Percentiles rank a stretch among this genome's conserved stretches.
Evolutionary conservation across 495 filamentous ascomycete species (phyloP).

Genomic region (Trichoderma asperelloides): DNA sequence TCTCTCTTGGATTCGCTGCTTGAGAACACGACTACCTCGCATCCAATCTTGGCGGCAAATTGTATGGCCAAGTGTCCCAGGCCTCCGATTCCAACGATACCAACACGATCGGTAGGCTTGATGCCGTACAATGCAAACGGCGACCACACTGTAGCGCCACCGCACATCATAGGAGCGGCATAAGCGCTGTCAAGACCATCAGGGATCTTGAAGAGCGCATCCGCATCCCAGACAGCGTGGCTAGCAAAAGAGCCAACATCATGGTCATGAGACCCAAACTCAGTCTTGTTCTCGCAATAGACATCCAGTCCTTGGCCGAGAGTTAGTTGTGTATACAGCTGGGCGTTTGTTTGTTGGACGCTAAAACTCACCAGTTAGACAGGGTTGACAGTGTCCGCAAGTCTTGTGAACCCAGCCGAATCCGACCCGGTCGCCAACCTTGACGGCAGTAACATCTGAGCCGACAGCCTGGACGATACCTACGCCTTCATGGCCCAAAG

Average conservation of each 20-base stretch:
- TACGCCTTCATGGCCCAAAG: slow-evolving; percentile 49
- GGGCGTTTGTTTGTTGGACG: background rate
- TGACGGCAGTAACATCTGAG: slow-evolving; percentile 29
- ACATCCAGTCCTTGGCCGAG: slow-evolving; percentile 43
- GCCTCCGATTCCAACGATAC: slow-evolving; percentile 54
- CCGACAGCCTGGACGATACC: slow-evolving; percentile 43
- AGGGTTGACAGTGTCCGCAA: slow-evolving; percentile 47
- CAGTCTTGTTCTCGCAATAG: slow-evolving; percentile 38
- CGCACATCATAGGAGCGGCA: slow-evolving; percentile 48
- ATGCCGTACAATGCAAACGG: slow-evolving; percentile 39
- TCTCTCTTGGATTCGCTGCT: slow-evolving; percentile 48
- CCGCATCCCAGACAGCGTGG: slow-evolving; percentile 46
- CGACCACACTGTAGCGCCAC: slow-evolving; percentile 45
- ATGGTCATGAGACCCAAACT: slow-evolving; percentile 41
- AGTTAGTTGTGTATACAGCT: background rate
- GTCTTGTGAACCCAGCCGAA: slow-evolving; percentile 42
- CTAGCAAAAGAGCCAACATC: slow-evolving; percentile 49
- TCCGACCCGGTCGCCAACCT: slow-evolving; percentile 48
- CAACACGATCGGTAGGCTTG: slow-evolving; percentile 43
- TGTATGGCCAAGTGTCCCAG: slow-evolving; percentile 58
- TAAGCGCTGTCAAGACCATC: slow-evolving; percentile 36
- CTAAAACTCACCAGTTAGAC: slow-evolving; percentile 44
- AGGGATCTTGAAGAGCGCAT: slow-evolving; percentile 47
- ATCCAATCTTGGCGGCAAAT: slow-evolving; percentile 54
- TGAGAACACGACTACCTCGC: slow-evolving; percentile 52